phyloP scores from a whole-genome alignment of 352 stramenopile species.

The Elongisporangium undulatum region DNA sequence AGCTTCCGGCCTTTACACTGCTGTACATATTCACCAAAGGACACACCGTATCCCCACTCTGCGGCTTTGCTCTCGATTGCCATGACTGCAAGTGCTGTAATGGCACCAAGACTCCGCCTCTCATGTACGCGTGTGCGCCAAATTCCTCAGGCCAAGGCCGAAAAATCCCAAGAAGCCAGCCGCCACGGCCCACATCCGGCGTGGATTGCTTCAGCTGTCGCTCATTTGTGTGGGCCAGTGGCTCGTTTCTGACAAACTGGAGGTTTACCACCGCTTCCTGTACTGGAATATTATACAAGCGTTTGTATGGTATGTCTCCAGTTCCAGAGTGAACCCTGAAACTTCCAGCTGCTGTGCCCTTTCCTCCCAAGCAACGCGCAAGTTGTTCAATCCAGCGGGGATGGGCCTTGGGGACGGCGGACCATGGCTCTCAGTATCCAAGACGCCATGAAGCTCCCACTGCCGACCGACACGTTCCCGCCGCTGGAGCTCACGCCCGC shows the following conservation, averaged over 20 bases:
- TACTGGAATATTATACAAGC: background rate
- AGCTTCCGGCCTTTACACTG: background rate
- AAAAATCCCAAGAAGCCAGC: background rate
- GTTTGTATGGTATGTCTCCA: background rate
- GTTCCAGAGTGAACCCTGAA: background rate
- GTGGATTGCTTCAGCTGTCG: background rate
- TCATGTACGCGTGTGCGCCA: background rate
- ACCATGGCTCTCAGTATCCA: background rate
- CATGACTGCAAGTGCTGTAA: background rate
- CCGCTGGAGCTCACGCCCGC: constrained; percentile 25
- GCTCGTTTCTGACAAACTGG: background rate
- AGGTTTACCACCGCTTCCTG: background rate
- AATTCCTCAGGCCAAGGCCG: background rate
- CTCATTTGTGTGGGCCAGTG: background rate
- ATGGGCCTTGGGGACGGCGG: background rate
- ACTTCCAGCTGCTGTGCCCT: background rate
- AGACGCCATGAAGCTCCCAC: constrained; percentile 16
- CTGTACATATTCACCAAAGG: background rate
- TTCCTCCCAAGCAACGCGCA: background rate
- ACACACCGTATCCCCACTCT: background rate
- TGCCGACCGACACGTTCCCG: constrained; percentile 31
- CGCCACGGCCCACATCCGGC: background rate
- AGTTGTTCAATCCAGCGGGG: background rate
- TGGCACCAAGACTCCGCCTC: background rate
- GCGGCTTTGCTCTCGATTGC: background rate